phyloP scores from a whole-genome alignment of 2,329 filamentous ascomycete species.

The Podosphaera aphanis region DNA sequence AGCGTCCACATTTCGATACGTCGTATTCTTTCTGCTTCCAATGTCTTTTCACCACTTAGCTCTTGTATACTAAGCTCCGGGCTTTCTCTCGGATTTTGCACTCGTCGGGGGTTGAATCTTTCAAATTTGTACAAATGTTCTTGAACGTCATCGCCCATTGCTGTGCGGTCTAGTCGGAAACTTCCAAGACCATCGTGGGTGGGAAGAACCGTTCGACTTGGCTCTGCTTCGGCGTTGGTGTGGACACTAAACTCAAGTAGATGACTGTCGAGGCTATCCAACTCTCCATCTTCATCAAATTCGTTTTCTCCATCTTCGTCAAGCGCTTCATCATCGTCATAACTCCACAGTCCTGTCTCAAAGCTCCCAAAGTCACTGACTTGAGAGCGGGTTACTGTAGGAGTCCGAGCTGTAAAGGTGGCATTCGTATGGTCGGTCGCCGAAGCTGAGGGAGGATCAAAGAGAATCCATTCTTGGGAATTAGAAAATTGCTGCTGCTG shows the following conservation, averaged over 20 bases:
- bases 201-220: constrained; percentile 43
- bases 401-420: constrained; percentile 38
- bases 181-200: constrained; percentile 78
- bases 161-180: constrained; percentile 42
- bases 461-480: constrained; percentile 88
- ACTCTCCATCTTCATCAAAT: constrained; percentile 46
- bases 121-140: constrained; percentile 81
- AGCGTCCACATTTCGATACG: constrained; percentile 81
- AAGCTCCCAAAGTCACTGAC: constrained; percentile 65
- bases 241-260: constrained; percentile 61
- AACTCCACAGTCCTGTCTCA: constrained; percentile 41
- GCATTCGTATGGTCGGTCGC: constrained; percentile 45
- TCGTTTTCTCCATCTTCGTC: constrained; percentile 29
- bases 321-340: constrained; percentile 34
- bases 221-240: constrained; percentile 9
- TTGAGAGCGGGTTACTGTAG: constrained; percentile 44
- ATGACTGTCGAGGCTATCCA: constrained; percentile 85
- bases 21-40: constrained; percentile 51
- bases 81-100: constrained; percentile 29
- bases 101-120: constrained; percentile 50
- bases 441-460: constrained; percentile 51
- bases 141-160: constrained; percentile 36
- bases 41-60: constrained; percentile 28
- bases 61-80: constrained; percentile 24
- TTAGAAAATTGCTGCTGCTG: constrained; percentile 28